Percentiles rank a stretch among this genome's conserved stretches.
These are phyloP conservation scores for Fusarium subglutinans DNA, from an alignment of 2,329 filamentous ascomycete species.

Conservation along the genomic window DNA sequence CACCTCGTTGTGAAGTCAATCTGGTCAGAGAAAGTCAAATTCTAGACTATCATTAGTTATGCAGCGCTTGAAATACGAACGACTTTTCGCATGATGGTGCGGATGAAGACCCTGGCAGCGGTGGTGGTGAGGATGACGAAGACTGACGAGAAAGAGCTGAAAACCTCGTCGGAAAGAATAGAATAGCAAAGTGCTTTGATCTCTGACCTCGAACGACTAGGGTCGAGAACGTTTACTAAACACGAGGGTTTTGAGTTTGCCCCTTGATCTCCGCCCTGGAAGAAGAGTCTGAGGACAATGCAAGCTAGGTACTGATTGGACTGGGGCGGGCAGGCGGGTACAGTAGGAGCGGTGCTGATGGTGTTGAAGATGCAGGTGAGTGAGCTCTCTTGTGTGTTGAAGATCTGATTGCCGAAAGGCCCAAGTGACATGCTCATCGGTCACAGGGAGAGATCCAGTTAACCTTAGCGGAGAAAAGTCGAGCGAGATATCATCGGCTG, in stretches of 20 bases:
- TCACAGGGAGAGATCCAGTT: neutral
- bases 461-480: neutral
- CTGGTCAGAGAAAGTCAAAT: constrained; percentile 3
- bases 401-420: constrained; percentile 27
- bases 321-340: constrained; percentile 20
- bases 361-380: neutral
- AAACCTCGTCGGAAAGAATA: neutral
- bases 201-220: neutral
- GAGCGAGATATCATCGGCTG: neutral
- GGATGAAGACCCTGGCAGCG: neutral
- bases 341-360: constrained; percentile 6
- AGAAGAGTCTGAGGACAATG: constrained; percentile 8
- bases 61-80: neutral
- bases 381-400: neutral
- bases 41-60: neutral
- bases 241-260: constrained; percentile 12
- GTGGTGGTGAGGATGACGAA: constrained; percentile 3
- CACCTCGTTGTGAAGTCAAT: constrained; percentile 24
- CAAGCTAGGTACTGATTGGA: neutral
- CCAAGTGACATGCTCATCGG: neutral
- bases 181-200: constrained; percentile 3
- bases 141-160: constrained; percentile 11
- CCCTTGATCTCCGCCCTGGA: constrained; percentile 25
- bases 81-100: neutral
- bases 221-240: constrained; percentile 17